phyloP scores from a whole-genome alignment of 768 basidiomycete species.

The Artomyces pyxidatus region DNA sequence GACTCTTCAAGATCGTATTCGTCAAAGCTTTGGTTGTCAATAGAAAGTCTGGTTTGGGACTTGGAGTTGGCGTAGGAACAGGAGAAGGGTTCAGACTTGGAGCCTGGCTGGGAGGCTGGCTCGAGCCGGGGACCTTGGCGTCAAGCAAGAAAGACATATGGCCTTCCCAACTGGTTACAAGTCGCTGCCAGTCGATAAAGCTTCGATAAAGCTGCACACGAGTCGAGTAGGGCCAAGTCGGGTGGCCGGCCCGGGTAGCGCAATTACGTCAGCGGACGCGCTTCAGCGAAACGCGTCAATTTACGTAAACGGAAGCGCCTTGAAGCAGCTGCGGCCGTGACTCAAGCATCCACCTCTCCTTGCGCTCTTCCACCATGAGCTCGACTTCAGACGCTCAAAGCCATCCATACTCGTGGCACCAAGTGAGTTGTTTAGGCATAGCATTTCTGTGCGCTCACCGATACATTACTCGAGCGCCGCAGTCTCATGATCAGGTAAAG shows the following conservation, averaged over 20 bases:
- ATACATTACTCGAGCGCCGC: slow-evolving; percentile 2
- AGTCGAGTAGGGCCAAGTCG: no score
- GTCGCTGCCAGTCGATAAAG: no score
- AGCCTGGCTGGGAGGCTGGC: background rate
- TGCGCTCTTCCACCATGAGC: slow-evolving; percentile 5
- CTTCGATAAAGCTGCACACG: no score
- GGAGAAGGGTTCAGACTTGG: slow-evolving; percentile 2
- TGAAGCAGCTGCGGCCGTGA: no score
- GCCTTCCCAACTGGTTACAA: no score
- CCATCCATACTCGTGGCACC: slow-evolving; percentile 76
- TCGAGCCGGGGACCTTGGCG: background rate
- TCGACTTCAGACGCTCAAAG: slow-evolving; percentile 6
- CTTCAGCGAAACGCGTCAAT: no score
- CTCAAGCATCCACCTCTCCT: no score
- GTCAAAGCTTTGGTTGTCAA: slow-evolving; percentile 33
- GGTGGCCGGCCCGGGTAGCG: no score
- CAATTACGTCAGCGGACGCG: no score
- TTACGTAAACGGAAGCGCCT: no score
- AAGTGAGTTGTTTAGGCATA: slow-evolving; percentile 39
- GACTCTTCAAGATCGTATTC: slow-evolving; percentile 74
- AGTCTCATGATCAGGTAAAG: slow-evolving; percentile 85
- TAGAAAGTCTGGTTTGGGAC: slow-evolving; percentile 3
- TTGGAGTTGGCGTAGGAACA: slow-evolving; percentile 6
- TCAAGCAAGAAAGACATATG: slow-evolving; percentile 1
- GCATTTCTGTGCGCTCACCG: slow-evolving; percentile 1